phyloP scores from a whole-genome alignment of 257 asterid genomes.

The Nicotiana tomentosiformis region DNA sequence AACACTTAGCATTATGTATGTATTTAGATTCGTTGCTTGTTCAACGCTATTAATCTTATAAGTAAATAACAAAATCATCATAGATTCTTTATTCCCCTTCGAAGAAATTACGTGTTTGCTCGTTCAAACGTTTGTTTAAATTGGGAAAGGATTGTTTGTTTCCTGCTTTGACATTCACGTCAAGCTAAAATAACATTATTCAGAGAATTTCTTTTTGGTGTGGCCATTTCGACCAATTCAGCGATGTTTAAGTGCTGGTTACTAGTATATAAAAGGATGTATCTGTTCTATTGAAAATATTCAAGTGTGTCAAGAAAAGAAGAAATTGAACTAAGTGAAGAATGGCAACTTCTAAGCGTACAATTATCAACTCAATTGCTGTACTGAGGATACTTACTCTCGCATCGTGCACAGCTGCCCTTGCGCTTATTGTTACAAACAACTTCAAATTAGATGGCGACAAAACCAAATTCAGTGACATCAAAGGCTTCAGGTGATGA shows the following conservation, averaged over 20 bases:
- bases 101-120: background rate
- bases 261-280: background rate
- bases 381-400: slow-evolving; percentile 38
- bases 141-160: background rate
- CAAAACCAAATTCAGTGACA: slow-evolving; percentile 28
- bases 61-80: background rate
- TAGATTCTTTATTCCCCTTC: background rate
- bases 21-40: background rate
- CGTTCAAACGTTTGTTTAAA: background rate
- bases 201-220: background rate
- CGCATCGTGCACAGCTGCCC: slow-evolving; percentile 33
- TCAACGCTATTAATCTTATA: background rate
- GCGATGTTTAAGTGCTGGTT: background rate
- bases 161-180: background rate
- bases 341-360: background rate
- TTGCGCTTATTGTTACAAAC: slow-evolving; percentile 38
- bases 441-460: slow-evolving; percentile 27
- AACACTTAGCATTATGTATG: background rate
- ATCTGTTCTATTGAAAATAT: background rate
- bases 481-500: slow-evolving; percentile 47
- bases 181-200: background rate
- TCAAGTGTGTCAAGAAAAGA: background rate
- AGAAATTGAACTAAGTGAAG: background rate
- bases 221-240: background rate
- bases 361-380: slow-evolving; percentile 15